A percentile compares a stretch with the other conserved stretches of the same genome.
These are phyloP conservation scores for Colletotrichum lini DNA, from an alignment of 2,329 filamentous ascomycete genomes.

Conservation along the genomic window DNA sequence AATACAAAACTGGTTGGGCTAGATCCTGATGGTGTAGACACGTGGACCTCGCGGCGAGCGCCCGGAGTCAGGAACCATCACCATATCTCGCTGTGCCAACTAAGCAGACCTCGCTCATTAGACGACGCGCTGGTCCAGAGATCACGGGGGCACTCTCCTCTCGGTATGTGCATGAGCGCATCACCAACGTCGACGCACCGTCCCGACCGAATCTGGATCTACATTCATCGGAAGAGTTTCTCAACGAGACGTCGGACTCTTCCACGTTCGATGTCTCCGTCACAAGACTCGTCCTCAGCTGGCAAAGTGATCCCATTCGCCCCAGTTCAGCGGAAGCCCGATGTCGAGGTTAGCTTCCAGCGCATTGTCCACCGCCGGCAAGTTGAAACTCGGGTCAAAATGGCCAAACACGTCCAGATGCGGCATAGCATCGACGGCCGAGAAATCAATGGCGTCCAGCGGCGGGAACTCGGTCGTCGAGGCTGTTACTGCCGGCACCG, in stretches of 20 bases:
- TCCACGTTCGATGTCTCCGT: no score
- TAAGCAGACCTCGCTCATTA: no score
- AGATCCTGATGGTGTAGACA: no score
- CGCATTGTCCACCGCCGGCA: constrained; percentile 68
- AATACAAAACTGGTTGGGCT: no score
- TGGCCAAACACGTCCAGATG: constrained; percentile 69
- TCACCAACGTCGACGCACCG: no score
- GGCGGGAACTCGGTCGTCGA: constrained; percentile 43
- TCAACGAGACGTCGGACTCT: no score
- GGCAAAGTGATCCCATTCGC: constrained; percentile 58
- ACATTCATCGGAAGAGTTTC: neutral
- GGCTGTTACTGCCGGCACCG: constrained; percentile 7
- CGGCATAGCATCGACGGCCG: constrained; percentile 58
- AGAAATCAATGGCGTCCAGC: constrained; percentile 55
- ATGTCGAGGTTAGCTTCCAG: constrained; percentile 70
- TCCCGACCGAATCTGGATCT: neutral
- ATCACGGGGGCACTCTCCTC: no score
- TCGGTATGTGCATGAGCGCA: no score
- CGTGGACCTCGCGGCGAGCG: no score
- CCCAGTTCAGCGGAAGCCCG: constrained; percentile 67
- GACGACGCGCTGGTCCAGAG: no score
- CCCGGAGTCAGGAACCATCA: no score
- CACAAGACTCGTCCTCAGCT: neutral
- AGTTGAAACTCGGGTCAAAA: constrained; percentile 68
- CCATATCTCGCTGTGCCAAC: no score